Evolutionary conservation across 768 basidiomycete species (phyloP).

Genomic region (Collybia mongolica): DNA sequence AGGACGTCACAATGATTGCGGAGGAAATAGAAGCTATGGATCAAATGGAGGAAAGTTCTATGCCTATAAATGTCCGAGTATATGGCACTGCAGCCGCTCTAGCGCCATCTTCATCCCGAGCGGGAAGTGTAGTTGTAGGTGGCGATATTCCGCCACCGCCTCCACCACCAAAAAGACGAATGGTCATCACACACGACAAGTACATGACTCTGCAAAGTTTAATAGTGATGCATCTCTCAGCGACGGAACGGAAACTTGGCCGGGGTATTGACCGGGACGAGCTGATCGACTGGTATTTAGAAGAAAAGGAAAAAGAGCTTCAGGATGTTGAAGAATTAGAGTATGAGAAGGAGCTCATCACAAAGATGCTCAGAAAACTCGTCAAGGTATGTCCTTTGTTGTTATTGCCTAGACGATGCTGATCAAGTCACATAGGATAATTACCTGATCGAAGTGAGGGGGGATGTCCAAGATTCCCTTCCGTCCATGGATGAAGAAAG

Average conservation of each 20-base stretch:
- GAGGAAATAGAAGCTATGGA: slow-evolving; percentile 55
- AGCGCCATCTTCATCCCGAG: slow-evolving; percentile 36
- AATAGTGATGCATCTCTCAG: slow-evolving; percentile 78
- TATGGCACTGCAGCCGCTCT: slow-evolving; percentile 28
- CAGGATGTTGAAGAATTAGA: slow-evolving; percentile 86
- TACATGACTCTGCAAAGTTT: slow-evolving; percentile 89
- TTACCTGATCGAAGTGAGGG: slow-evolving; percentile 79
- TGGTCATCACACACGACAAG: slow-evolving; percentile 95
- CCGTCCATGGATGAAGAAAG: slow-evolving; percentile 64
- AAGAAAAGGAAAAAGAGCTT: slow-evolving; percentile 81
- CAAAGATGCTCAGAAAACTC: slow-evolving; percentile 85
- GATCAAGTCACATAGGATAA: slow-evolving; percentile 54
- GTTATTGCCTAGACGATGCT: neutral
- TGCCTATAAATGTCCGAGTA: slow-evolving; percentile 29
- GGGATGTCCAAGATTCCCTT: slow-evolving; percentile 80
- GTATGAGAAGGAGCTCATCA: slow-evolving; percentile 86
- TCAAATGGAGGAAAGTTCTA: slow-evolving; percentile 50
- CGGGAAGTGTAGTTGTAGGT: slow-evolving; percentile 34
- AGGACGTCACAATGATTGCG: slow-evolving; percentile 62
- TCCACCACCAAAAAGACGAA: slow-evolving; percentile 63
- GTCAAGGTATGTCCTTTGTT: slow-evolving; percentile 66
- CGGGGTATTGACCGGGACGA: slow-evolving; percentile 86
- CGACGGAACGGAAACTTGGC: slow-evolving; percentile 73
- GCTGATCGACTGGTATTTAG: slow-evolving; percentile 95
- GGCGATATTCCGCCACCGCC: slow-evolving; percentile 30